Evolutionary conservation across 768 basidiomycete genomes (phyloP), one percentile per base, ranked within the genome.

Genomic region (Trichaptum fuscoviolaceum): DNA sequence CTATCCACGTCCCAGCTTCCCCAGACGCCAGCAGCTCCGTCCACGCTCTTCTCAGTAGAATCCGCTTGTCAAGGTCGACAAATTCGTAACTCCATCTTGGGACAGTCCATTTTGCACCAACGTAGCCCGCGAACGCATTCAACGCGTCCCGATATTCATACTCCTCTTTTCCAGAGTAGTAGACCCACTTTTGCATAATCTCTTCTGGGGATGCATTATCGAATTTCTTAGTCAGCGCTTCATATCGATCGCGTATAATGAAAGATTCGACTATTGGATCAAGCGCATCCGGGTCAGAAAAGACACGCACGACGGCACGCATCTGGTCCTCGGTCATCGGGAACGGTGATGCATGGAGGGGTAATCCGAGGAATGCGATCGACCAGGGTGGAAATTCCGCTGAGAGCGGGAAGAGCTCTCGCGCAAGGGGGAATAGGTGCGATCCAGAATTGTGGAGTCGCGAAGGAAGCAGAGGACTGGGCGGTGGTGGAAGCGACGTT

Each of bases 271-370:
- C 71, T 2, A 77, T 75, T 35, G 73, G 65, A 68, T 91, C 82
- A 7, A 92, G 75, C 25, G 80, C 74, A 27, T 73, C 73, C 0
- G 85, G 86, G 63, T 85, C 70, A 15, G 77, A 77, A 67, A 91
- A 89, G 0, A 82, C 84, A 25, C 80, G 79, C 26, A 88, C 74
- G 7, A 85, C 81, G 1, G 86, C 88, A 0, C 83, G 84, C 0
- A 89, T 88, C 76, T 96, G 95, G 0, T 85, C 85, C 75, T 97
- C 93, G 59, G 89, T 80, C 0, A 94, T 71, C 0, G 92, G 93
- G 67, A 96, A 84, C 1, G 94, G 95, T 0, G 82, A 82, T 25
- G 92, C 85, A 34, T 79, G 77, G 27, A 80, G 72, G 0, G 80
- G 80, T 15, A 93, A 82, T 1, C 90, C 85, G 63, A 90, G 77